Conservation (phyloP, 2,329 filamentous ascomycete genomes). For the Tolypocladium ovalisporum region DNA sequence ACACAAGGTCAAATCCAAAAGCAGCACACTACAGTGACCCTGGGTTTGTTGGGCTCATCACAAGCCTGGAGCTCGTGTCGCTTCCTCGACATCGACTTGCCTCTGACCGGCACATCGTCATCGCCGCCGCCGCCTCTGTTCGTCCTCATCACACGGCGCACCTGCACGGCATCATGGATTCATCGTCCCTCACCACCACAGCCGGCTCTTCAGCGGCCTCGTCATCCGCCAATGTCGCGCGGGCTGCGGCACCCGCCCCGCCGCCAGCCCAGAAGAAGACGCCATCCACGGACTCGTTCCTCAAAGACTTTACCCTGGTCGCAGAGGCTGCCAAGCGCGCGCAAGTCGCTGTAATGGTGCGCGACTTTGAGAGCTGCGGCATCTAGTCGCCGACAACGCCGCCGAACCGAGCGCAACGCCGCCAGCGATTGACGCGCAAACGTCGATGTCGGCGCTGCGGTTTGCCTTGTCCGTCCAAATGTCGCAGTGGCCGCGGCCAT, state of each 20-base stretch:
- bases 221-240: slow-evolving; percentile 15
- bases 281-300: slow-evolving; percentile 45
- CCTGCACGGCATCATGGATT: slow-evolving; percentile 15
- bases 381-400: slow-evolving; percentile 25
- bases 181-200: slow-evolving; percentile 9
- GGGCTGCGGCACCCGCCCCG: slow-evolving; percentile 12
- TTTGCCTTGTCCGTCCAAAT: not conserved
- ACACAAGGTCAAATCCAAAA: not conserved
- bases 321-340: slow-evolving; percentile 90
- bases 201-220: slow-evolving; percentile 5
- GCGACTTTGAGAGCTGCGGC: slow-evolving; percentile 69
- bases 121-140: not conserved
- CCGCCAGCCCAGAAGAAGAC: slow-evolving; percentile 19
- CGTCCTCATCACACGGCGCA: not conserved
- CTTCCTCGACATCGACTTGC: not conserved
- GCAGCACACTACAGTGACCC: not conserved
- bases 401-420: not conserved
- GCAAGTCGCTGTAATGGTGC: slow-evolving; percentile 78
- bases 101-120: not conserved
- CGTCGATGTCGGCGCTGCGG: no score
- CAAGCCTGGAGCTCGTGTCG: not conserved
- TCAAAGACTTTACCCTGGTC: slow-evolving; percentile 74
- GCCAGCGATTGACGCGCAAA: not conserved
- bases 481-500: not conserved
- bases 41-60: not conserved